phyloP scores from a whole-genome alignment of 768 basidiomycete species.

The Tricholomella constricta region DNA sequence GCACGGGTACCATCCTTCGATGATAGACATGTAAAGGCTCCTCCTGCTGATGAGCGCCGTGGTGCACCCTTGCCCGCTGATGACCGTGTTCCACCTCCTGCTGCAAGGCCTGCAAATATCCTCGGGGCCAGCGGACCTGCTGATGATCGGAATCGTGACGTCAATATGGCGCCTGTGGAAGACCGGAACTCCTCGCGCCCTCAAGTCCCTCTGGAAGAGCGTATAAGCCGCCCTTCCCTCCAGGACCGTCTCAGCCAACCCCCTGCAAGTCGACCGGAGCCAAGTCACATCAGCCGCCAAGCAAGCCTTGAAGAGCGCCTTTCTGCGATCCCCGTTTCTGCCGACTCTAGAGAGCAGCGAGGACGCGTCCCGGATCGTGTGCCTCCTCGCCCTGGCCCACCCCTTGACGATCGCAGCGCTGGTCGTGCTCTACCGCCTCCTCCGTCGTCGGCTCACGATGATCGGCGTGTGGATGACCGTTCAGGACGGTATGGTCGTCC shows the following conservation, averaged over 20 bases:
- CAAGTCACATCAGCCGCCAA: conserved; percentile 21
- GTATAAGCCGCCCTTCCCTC: conserved; percentile 35
- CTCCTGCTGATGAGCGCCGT: conserved; percentile 30
- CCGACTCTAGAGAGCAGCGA: conserved; percentile 19
- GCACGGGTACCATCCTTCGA: conserved; percentile 26
- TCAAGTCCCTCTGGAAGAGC: conserved; percentile 37
- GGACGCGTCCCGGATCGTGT: conserved; percentile 19
- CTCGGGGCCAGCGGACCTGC: conserved; percentile 20
- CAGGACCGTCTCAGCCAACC: conserved; percentile 40
- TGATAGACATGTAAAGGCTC: conserved; percentile 33
- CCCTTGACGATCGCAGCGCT: conserved; percentile 12
- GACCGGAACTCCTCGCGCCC: conserved; percentile 17
- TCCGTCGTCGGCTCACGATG: conserved; percentile 14
- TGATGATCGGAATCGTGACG: conserved; percentile 14
- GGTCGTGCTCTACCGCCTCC: conserved; percentile 4
- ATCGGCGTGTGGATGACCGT: conserved; percentile 26
- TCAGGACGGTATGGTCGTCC: conserved; percentile 20
- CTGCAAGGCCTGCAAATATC: conserved; percentile 20
- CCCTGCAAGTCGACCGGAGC: conserved; percentile 14
- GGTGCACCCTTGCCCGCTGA: conserved; percentile 8
- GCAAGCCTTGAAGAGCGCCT: conserved; percentile 45
- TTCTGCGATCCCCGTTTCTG: conserved; percentile 30
- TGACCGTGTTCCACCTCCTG: conserved; percentile 13
- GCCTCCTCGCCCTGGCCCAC: conserved; percentile 17
- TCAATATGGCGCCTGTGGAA: conserved; percentile 15